These are phyloP conservation scores for Aphanomyces cochlioides DNA, from an alignment of 352 stramenopile genomes.

Conservation along the genomic window DNA sequence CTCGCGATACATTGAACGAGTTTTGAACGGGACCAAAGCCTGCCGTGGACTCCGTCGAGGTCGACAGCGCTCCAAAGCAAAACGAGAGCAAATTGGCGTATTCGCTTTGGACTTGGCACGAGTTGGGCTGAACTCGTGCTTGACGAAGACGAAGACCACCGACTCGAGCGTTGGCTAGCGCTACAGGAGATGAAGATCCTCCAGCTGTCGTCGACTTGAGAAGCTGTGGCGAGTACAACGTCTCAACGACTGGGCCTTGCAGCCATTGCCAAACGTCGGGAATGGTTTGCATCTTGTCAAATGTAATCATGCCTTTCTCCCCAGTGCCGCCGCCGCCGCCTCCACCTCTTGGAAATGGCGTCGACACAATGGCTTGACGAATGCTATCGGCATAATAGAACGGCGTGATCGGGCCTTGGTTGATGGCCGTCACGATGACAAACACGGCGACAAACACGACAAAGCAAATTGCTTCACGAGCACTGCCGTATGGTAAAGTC, in stretches of 20 bases:
- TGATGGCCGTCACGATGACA: conserved; percentile 24
- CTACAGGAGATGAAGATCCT: conserved; percentile 34
- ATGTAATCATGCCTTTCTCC: conserved; percentile 22
- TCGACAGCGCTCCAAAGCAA: conserved; percentile 54
- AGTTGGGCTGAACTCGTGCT: conserved; percentile 51
- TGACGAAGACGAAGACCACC: conserved; percentile 54
- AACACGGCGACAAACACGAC: conserved; percentile 19
- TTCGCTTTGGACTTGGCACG: conserved; percentile 45
- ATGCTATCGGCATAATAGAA: conserved; percentile 71
- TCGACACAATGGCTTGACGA: conserved; percentile 43
- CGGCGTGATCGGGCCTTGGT: conserved; percentile 14
- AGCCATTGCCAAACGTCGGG: conserved; percentile 62
- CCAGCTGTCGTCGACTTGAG: conserved; percentile 20
- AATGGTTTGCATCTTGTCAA: conserved; percentile 53
- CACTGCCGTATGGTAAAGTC: conserved; percentile 8
- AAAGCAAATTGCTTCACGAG: conserved; percentile 17
- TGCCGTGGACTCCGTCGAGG: conserved; percentile 37
- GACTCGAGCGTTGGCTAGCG: conserved; percentile 50
- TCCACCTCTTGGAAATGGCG: conserved; percentile 44
- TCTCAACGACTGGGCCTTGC: conserved; percentile 52
- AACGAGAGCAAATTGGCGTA: conserved; percentile 57
- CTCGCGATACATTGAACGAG: conserved; percentile 44
- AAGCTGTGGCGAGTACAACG: conserved; percentile 42
- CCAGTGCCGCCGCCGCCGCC: not conserved
- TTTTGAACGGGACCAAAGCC: conserved; percentile 65